Conservation (phyloP, 2,329 filamentous ascomycete species). For the Cordyceps tenuipes region DNA sequence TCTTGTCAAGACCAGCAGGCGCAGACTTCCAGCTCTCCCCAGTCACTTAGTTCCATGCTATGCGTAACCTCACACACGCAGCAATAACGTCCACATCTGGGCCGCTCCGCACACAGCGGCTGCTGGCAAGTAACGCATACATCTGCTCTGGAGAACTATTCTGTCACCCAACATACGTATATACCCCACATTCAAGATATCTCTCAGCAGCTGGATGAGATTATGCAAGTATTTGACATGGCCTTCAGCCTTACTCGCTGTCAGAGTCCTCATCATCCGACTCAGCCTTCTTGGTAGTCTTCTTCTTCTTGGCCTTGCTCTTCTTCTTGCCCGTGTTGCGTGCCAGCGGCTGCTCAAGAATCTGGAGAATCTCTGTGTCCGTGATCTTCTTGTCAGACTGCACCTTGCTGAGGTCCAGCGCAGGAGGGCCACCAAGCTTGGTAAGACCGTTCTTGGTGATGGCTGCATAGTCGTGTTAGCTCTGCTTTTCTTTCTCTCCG, state of each 20-base stretch:
- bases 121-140: background rate
- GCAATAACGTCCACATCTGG: conserved; percentile 2
- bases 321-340: conserved; percentile 89
- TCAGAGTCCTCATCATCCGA: conserved; percentile 30
- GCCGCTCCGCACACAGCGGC: background rate
- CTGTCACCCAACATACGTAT: background rate
- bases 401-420: conserved; percentile 70
- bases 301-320: conserved; percentile 79
- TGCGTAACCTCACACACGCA: conserved; percentile 1
- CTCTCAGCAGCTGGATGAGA: background rate
- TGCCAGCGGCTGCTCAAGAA: conserved; percentile 78
- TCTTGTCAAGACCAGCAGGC: background rate
- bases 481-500: background rate
- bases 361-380: conserved; percentile 91
- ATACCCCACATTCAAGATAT: background rate
- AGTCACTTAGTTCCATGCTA: background rate
- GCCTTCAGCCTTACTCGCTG: conserved; percentile 10
- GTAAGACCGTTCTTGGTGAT: conserved; percentile 97
- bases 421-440: conserved; percentile 68
- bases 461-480: conserved; percentile 41
- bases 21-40: background rate
- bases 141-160: background rate
- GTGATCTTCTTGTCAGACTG: conserved; percentile 97
- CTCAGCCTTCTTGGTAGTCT: conserved; percentile 39
- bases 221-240: background rate